Evolutionary conservation across 305 asterid genomes (phyloP), one percentile per base, ranked within the genome.

Genomic region (Euphrasia arctica): DNA sequence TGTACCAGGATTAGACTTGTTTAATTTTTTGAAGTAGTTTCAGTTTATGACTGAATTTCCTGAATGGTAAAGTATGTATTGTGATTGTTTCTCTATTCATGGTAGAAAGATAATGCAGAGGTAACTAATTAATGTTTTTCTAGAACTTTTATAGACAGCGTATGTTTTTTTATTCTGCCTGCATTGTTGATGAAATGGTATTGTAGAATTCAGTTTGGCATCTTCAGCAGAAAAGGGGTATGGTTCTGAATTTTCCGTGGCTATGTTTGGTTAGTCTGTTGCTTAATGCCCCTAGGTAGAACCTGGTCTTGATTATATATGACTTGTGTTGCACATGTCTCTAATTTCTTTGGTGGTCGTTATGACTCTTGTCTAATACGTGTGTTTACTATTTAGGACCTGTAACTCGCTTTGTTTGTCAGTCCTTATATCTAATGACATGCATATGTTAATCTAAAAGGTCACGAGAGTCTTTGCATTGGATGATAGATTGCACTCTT

Each of bases 51-150:
- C 0, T 39, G 36, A 32, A 3, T 32, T 25, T 25, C 36, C 36
- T 32, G 36, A n/a, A 32, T 32, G 5, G 5, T 32, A 3, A 32
- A 32, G 36, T 32, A 32, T 32, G 36, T 4, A 32, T 32, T 32
- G 36, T 32, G 36, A 32, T 32, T 32, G 36, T 15, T 41, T 39
- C 64, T 7, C 9, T 13, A 13, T 15, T 27, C 29, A 9, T 7
- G 63, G 63, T 59, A 9, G 63, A 56, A 56, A 9, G 22, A 56
- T 56, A 31, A 56, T 29, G 34, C 12, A 56, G 42, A 56, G 13
- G 42, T 5, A n/a, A 56, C 60, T 56, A 29, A 56, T 28, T 43
- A 10, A 43, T 31, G 42, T 28, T 28, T 55, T 12, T 56, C 43
- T n/a, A 29, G 36, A 42, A 29, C 2, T 14, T 56, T 56, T 5